Percentiles rank a stretch among this genome's conserved stretches.
Evolutionary conservation across 2,329 filamentous ascomycete species (phyloP).

Genomic region (Microdochium bolleyi): DNA sequence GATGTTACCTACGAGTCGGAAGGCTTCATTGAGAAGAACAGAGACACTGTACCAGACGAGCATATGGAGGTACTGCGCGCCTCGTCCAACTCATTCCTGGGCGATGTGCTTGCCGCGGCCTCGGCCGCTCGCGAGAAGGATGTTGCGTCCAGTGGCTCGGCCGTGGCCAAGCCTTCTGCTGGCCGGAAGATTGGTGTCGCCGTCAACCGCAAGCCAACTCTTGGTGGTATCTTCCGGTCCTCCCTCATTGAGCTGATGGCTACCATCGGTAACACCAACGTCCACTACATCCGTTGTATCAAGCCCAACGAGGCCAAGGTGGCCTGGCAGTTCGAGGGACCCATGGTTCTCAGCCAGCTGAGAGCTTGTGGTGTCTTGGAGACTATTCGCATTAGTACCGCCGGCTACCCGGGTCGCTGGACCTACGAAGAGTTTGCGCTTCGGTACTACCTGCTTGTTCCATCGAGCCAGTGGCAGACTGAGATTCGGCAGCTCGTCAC

Average conservation of each 20-base stretch:
- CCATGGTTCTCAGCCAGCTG: slow-evolving; percentile 96
- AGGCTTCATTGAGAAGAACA: slow-evolving; percentile 98
- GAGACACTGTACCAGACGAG: slow-evolving; percentile 96
- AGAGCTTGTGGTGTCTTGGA: slow-evolving; percentile 98
- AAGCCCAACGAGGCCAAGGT: slow-evolving; percentile 97
- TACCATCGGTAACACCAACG: slow-evolving; percentile 96
- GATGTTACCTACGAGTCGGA: slow-evolving; percentile 99
- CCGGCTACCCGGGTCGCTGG: slow-evolving; percentile 95
- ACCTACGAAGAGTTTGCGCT: slow-evolving; percentile 98
- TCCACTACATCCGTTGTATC: slow-evolving; percentile 98
- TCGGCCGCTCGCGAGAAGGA: slow-evolving; percentile 88
- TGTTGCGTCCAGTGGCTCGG: slow-evolving; percentile 50
- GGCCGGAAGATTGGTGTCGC: slow-evolving; percentile 86
- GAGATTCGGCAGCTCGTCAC: slow-evolving; percentile 94
- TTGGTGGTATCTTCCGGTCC: slow-evolving; percentile 97
- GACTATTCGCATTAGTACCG: slow-evolving; percentile 94
- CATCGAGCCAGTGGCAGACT: slow-evolving; percentile 81
- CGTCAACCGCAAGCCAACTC: slow-evolving; percentile 90
- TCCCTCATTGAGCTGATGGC: slow-evolving; percentile 96
- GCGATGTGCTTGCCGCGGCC: slow-evolving; percentile 76
- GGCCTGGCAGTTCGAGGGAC: slow-evolving; percentile 95
- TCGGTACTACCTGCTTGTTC: slow-evolving; percentile 96
- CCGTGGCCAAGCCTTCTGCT: slow-evolving; percentile 70
- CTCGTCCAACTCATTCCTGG: slow-evolving; percentile 79
- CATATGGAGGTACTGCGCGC: slow-evolving; percentile 87